Conservation (phyloP, 1,284 basidiomycete genomes). For the Apiotrichum sp. region DNA sequence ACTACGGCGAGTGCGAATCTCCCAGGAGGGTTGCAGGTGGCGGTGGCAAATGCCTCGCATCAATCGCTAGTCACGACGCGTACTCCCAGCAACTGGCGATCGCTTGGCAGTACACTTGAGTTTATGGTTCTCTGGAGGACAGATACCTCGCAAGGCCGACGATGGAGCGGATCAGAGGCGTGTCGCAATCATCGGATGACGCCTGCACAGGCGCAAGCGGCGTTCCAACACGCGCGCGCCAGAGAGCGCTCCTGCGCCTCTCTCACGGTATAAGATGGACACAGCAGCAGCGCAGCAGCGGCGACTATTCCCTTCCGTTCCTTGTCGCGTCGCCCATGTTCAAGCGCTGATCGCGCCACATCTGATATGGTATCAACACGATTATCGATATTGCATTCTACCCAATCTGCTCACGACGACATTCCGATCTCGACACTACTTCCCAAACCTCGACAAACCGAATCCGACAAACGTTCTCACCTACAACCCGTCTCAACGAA, state of each 20-base stretch:
- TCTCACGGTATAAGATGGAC: background rate
- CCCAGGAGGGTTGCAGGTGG: no score
- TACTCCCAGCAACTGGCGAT: background rate
- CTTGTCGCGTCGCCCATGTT: conserved; percentile 1
- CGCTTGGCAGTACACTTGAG: background rate
- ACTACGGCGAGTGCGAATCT: background rate
- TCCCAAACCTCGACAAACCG: conserved; percentile 1
- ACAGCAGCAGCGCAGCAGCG: conserved; percentile 2
- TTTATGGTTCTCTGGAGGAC: background rate
- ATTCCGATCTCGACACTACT: no score
- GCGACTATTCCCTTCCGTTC: conserved; percentile 5
- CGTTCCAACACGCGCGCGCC: background rate
- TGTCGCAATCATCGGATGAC: conserved; percentile 2
- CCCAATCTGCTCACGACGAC: background rate
- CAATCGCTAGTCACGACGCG: background rate
- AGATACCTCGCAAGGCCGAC: background rate
- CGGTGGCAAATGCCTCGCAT: background rate
- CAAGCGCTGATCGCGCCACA: conserved; percentile 15
- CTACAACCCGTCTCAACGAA: conserved; percentile 3
- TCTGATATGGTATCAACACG: background rate
- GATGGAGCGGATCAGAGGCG: background rate
- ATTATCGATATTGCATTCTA: background rate
- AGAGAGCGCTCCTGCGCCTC: background rate
- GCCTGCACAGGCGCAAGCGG: background rate
- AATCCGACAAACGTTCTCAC: background rate